Conservation (phyloP, 805 yeast genomes). For the Saccharomycopsis sp. region DNA sequence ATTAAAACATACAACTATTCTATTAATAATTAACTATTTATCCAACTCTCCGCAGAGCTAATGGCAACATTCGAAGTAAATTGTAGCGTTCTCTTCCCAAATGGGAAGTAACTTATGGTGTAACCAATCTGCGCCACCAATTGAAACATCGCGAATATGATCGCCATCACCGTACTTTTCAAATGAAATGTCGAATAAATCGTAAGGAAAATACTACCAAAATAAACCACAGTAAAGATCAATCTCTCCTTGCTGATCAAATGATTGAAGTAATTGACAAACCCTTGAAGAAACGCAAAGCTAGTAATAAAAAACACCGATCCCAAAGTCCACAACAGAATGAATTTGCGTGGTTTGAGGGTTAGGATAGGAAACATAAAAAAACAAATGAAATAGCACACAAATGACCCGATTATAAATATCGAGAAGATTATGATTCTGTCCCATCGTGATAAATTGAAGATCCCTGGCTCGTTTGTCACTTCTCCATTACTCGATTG, state of each 20-base stretch:
- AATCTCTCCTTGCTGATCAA: slow-evolving; percentile 68
- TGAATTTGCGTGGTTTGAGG: slow-evolving; percentile 85
- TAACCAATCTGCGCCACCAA: slow-evolving; percentile 85
- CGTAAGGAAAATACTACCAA: slow-evolving; percentile 73
- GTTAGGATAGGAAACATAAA: slow-evolving; percentile 85
- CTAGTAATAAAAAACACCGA: slow-evolving; percentile 79
- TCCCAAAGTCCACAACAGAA: slow-evolving; percentile 86
- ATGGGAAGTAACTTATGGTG: slow-evolving; percentile 88
- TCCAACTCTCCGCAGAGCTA: slow-evolving; percentile 35
- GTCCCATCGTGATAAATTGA: slow-evolving; percentile 56
- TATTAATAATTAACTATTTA: slow-evolving; percentile 8
- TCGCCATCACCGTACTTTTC: slow-evolving; percentile 68
- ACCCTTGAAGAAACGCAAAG: slow-evolving; percentile 91
- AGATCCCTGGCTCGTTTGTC: slow-evolving; percentile 4
- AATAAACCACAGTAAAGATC: slow-evolving; percentile 73
- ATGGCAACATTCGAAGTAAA: slow-evolving; percentile 52
- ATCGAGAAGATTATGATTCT: slow-evolving; percentile 69
- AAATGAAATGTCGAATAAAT: slow-evolving; percentile 64
- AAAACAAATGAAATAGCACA: slow-evolving; percentile 77
- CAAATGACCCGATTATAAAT: slow-evolving; percentile 68
- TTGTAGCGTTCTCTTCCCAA: slow-evolving; percentile 75
- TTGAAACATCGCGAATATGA: slow-evolving; percentile 70
- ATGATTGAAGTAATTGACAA: slow-evolving; percentile 69
- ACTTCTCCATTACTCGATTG: too few species aligned
- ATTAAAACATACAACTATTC: not conserved